Percentiles rank a stretch among this genome's conserved stretches.
phyloP scores from a whole-genome alignment of 2,329 filamentous ascomycete species.

The Grosmannia huntii region DNA sequence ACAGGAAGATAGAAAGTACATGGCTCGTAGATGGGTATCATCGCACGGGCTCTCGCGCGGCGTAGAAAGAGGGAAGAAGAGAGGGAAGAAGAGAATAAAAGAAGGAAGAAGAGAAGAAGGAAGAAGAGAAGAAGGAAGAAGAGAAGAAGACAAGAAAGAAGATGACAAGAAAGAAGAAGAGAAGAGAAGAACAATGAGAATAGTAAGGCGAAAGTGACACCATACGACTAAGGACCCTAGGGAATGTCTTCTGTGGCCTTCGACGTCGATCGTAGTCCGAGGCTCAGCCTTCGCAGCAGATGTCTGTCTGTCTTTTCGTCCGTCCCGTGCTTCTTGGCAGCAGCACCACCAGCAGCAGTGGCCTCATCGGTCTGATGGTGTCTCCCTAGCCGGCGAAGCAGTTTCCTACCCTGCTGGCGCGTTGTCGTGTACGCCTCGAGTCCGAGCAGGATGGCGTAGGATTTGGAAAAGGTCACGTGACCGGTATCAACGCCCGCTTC shows the following conservation, averaged over 20 bases:
- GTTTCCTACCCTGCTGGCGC: conserved; percentile 48
- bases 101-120: neutral
- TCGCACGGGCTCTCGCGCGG: neutral
- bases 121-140: neutral
- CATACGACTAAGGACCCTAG: too few species aligned
- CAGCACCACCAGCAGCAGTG: neutral
- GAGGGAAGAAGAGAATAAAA: neutral
- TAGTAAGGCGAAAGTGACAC: too few species aligned
- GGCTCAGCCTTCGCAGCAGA: neutral
- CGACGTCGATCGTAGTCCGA: neutral
- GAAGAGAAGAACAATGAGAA: neutral
- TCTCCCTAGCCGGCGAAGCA: conserved; percentile 18
- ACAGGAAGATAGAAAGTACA: too few species aligned
- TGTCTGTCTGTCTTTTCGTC: neutral
- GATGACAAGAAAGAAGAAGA: neutral
- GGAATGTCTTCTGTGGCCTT: neutral
- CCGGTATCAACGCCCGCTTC: conserved; percentile 67
- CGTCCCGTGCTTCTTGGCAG: neutral
- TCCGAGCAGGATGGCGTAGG: conserved; percentile 71
- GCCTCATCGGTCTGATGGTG: neutral
- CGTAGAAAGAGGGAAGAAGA: neutral
- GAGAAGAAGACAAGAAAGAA: neutral
- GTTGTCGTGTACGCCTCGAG: conserved; percentile 68
- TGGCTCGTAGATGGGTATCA: too few species aligned
- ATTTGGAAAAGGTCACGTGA: conserved; percentile 64